Conservation (phyloP, 1,284 basidiomycete genomes). For the Pseudozyma thailandica region DNA sequence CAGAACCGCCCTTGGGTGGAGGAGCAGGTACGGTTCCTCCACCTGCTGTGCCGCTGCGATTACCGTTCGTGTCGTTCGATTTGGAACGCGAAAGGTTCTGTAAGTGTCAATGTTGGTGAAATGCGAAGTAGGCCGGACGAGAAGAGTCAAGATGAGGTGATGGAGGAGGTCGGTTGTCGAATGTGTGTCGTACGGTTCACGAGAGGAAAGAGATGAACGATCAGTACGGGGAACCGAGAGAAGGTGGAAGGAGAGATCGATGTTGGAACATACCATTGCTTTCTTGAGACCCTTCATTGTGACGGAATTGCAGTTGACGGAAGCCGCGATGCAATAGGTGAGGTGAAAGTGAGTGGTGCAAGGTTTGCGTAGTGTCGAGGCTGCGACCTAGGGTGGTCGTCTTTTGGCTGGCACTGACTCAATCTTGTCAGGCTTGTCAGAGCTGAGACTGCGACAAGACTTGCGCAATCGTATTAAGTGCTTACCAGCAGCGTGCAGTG, state of each 20-base stretch:
- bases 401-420: no score
- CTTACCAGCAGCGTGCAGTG: no score
- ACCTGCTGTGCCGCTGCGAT: constrained; percentile 46
- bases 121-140: background rate
- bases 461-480: no score
- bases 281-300: constrained; percentile 68
- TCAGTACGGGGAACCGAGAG: background rate
- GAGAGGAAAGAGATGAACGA: background rate
- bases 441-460: no score
- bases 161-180: no score
- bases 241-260: no score
- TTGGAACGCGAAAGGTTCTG: constrained; percentile 66
- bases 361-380: background rate
- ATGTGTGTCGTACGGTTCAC: background rate
- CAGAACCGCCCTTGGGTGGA: constrained; percentile 58
- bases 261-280: constrained; percentile 63
- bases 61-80: constrained; percentile 58
- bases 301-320: constrained; percentile 7
- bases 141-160: no score
- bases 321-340: background rate
- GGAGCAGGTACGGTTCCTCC: constrained; percentile 51
- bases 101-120: background rate
- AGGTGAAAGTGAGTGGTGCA: background rate
- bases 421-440: no score
- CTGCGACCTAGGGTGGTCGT: no score